These are phyloP conservation scores for Magnusiomyces tetraspermus DNA, from an alignment of 1,139 yeast species.

Conservation along the genomic window DNA sequence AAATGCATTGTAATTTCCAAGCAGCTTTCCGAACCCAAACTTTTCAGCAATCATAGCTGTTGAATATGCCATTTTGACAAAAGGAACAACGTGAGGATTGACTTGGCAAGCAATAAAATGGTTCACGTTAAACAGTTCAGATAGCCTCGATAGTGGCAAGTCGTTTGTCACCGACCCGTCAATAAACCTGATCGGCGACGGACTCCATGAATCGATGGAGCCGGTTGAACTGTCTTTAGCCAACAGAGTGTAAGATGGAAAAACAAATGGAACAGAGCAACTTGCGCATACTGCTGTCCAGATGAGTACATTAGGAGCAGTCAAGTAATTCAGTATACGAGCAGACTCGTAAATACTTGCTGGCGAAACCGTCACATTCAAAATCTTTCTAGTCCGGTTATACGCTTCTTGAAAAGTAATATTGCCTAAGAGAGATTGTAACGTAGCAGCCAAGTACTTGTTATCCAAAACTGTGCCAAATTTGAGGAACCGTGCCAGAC, in stretches of 20 bases:
- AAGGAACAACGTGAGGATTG: constrained; percentile 90
- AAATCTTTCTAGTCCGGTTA: constrained; percentile 68
- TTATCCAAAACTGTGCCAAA: constrained; percentile 87
- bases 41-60: neutral
- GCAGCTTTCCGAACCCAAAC: neutral
- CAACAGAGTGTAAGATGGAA: constrained; percentile 74
- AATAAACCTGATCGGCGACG: constrained; percentile 70
- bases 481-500: constrained; percentile 54
- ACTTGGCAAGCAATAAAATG: constrained; percentile 97
- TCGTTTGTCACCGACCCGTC: constrained; percentile 97
- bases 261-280: constrained; percentile 86
- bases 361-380: constrained; percentile 86
- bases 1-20: constrained; percentile 31
- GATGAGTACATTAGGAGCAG: constrained; percentile 88
- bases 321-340: constrained; percentile 72
- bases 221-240: constrained; percentile 69
- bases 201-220: constrained; percentile 72
- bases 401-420: constrained; percentile 92
- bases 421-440: constrained; percentile 78
- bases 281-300: constrained; percentile 97
- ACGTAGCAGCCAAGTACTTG: constrained; percentile 57
- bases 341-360: constrained; percentile 50
- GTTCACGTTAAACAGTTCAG: constrained; percentile 94
- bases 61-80: constrained; percentile 37
- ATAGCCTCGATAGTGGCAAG: constrained; percentile 75